phyloP scores from a whole-genome alignment of 768 basidiomycete genomes.

The Russula abietina region DNA sequence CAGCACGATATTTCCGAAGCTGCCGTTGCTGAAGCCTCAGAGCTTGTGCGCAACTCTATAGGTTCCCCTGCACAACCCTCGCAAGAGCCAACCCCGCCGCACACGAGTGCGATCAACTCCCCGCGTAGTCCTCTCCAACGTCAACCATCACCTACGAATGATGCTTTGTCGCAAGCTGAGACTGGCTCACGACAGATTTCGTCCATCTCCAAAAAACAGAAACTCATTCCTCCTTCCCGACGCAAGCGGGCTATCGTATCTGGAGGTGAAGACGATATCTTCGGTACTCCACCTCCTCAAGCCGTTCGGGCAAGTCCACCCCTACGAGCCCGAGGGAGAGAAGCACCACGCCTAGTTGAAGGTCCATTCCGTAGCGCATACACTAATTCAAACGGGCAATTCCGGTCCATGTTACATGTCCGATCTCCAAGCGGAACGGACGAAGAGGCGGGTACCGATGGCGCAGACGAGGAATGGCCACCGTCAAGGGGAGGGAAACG shows the following conservation, averaged over 20 bases:
- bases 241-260: background rate
- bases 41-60: background rate
- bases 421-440: conserved; percentile 16
- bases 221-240: background rate
- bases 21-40: background rate
- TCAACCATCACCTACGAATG: background rate
- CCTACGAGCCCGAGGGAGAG: background rate
- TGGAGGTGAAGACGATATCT: conserved; percentile 13
- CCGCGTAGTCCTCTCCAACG: conserved; percentile 5
- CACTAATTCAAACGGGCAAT: conserved; percentile 21
- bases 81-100: conserved; percentile 22
- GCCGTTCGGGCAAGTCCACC: background rate
- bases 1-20: background rate
- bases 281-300: conserved; percentile 12
- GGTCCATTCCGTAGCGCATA: conserved; percentile 28
- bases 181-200: background rate
- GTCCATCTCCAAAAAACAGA: background rate
- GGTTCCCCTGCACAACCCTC: background rate
- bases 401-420: conserved; percentile 5
- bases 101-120: conserved; percentile 12
- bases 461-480: conserved; percentile 6
- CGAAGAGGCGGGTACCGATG: conserved; percentile 1
- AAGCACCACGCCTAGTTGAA: conserved; percentile 26
- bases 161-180: background rate
- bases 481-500: background rate